phyloP scores from a whole-genome alignment of 2,329 filamentous ascomycete species.

The Aureobasidium subglaciale region DNA sequence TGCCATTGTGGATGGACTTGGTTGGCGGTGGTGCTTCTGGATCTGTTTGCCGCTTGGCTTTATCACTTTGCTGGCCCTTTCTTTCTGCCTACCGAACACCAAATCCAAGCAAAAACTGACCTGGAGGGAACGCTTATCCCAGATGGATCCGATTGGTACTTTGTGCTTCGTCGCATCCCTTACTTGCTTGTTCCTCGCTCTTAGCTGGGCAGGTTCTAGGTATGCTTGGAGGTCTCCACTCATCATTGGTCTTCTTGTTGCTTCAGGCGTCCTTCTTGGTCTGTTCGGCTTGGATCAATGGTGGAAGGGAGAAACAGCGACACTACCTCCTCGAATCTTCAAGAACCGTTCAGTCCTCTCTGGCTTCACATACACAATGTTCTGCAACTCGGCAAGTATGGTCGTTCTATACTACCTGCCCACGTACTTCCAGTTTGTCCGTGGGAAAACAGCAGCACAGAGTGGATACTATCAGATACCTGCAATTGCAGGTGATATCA shows the following conservation, averaged over 20 bases:
- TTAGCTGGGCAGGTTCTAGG: slow-evolving; percentile 32
- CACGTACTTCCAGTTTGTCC: slow-evolving; percentile 31
- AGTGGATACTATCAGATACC: slow-evolving; percentile 19
- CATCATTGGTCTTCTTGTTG: slow-evolving; percentile 29
- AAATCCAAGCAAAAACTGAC: slow-evolving; percentile 14
- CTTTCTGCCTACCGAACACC: slow-evolving; percentile 12
- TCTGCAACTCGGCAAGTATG: slow-evolving; percentile 5
- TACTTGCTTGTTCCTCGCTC: slow-evolving; percentile 23
- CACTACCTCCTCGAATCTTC: slow-evolving; percentile 29
- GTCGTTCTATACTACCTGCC: slow-evolving; percentile 23
- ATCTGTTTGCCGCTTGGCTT: slow-evolving; percentile 30
- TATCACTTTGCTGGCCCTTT: slow-evolving; percentile 18
- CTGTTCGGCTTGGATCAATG: slow-evolving; percentile 29
- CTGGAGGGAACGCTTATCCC: slow-evolving; percentile 21
- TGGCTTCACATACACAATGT: slow-evolving; percentile 18
- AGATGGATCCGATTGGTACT: slow-evolving; percentile 30
- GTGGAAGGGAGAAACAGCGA: slow-evolving; percentile 26
- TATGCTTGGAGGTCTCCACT: slow-evolving; percentile 33
- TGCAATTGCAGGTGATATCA: slow-evolving; percentile 16
- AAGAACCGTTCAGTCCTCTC: slow-evolving; percentile 24
- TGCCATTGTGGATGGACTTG: slow-evolving; percentile 29
- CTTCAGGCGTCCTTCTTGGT: slow-evolving; percentile 26
- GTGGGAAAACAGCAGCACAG: slow-evolving; percentile 11
- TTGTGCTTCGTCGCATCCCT: slow-evolving; percentile 29
- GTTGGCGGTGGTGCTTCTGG: slow-evolving; percentile 34